Percentiles rank a stretch among this genome's conserved stretches.
Evolutionary conservation across 1,284 basidiomycete genomes (phyloP).

Genomic region (Ceratobasidium sp.): DNA sequence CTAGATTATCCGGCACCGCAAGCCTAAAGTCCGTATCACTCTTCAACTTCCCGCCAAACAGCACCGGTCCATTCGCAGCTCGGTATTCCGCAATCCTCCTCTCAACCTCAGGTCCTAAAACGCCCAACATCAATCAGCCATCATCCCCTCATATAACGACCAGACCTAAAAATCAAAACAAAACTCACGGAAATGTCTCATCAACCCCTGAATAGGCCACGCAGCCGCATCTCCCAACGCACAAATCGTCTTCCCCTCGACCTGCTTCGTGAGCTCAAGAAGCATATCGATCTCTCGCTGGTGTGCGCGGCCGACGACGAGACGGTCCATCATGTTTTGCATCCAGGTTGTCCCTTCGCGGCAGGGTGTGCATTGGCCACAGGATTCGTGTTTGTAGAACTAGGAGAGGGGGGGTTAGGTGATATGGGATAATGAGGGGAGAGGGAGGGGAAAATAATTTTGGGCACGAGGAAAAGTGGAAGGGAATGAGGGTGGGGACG

Average conservation of each 20-base stretch:
- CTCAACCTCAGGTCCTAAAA: conserved; percentile 83
- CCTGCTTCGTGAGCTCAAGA: conserved; percentile 88
- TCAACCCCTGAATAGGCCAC: conserved; percentile 97
- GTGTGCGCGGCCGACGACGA: conserved; percentile 90
- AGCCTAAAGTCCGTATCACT: conserved; percentile 79
- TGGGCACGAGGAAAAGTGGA: conserved; percentile 10
- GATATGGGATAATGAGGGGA: conserved; percentile 7
- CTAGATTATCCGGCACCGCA: conserved; percentile 87
- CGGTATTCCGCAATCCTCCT: conserved; percentile 86
- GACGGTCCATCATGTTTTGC: conserved; percentile 98
- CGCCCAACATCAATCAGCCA: background rate
- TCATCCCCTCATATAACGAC: background rate
- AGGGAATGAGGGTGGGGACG: conserved; percentile 50
- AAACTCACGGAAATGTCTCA: conserved; percentile 89
- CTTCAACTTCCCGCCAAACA: conserved; percentile 88
- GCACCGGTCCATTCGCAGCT: conserved; percentile 82
- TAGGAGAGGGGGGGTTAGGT: conserved; percentile 52
- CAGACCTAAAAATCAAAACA: background rate
- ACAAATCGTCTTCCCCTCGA: conserved; percentile 96
- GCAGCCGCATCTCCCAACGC: conserved; percentile 97
- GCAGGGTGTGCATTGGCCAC: conserved; percentile 98
- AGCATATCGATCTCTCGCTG: conserved; percentile 98
- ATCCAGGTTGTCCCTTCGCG: conserved; percentile 98
- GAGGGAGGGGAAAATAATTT: background rate
- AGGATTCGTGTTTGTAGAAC: conserved; percentile 99